Evolutionary conservation across 2,329 filamentous ascomycete species (phyloP).

Genomic region (Pseudogymnoascus sp.): DNA sequence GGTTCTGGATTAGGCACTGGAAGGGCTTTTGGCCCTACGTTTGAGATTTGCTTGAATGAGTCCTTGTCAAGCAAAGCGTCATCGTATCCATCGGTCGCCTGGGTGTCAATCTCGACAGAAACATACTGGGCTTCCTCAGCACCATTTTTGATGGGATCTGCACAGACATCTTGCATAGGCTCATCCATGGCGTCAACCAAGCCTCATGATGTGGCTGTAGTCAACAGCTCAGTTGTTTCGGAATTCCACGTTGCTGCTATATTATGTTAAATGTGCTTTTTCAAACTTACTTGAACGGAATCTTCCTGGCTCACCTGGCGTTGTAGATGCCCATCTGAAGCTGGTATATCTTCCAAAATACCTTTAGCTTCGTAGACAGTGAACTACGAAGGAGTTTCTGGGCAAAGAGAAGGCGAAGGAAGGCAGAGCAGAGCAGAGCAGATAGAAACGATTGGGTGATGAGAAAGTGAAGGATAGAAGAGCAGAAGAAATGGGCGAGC

Average conservation of each 20-base stretch:
- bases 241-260: neutral
- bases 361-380: neutral
- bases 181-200: neutral
- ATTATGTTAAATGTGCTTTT: neutral
- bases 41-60: neutral
- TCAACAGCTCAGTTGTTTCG: neutral
- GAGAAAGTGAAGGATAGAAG: neutral
- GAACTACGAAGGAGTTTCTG: neutral
- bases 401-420: neutral
- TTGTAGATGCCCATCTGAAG: neutral
- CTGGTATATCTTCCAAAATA: neutral
- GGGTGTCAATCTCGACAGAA: slow-evolving; percentile 19
- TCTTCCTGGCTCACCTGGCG: neutral
- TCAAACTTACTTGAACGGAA: slow-evolving; percentile 16
- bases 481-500: neutral
- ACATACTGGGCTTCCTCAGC: slow-evolving; percentile 21
- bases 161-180: slow-evolving; percentile 12
- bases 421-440: neutral
- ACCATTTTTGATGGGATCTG: slow-evolving; percentile 5
- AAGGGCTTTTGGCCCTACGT: neutral
- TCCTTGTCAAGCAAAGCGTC: neutral
- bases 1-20: neutral
- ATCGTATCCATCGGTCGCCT: slow-evolving; percentile 13
- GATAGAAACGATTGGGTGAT: neutral
- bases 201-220: neutral